Base-by-base conservation (phyloP, 805 yeast species). In the Ogataea nitratoaversa region DNA sequence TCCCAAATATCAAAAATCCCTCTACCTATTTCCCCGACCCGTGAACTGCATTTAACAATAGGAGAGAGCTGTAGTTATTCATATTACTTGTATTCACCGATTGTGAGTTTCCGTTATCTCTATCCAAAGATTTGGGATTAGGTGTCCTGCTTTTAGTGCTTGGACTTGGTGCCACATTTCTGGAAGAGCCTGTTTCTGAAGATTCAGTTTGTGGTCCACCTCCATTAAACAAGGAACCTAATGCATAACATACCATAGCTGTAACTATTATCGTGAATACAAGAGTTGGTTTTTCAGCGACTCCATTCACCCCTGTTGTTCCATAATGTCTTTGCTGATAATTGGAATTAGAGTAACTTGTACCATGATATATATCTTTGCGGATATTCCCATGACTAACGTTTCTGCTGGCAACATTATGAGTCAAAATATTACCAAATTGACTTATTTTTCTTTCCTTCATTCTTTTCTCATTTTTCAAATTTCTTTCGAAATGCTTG, bases 401-500 rank as follows among this genome's bases (percentile, higher is more conserved):
- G 30, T 50, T 47, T 22, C 58, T 43, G 14, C 44, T 37, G 36
- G 48, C 47, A 34, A 59, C 38, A 34, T 56, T 52, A 36, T 57
- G 60, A 12, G 49, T 47, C 23, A 54, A 42, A 3, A 50, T 31
- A 38, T 56, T 56, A 2, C 58, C 55, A 16, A 46, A 44, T 24
- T 50, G 53, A 30, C 49, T 50, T 29, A 54, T 49, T 24, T 49
- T 53, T 30, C 56, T 44, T 31, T 56, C 54, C 32, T 44, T 47
- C 39, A 53, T 45, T 13, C 71, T 50, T 35, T 60, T 59, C 35
- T 69, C 74, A 50, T 63, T 59, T 47, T 66, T 71, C 41, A 79
- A 62, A 43, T 76, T 76, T 36, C 78, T 71, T 23, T 64, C 57
- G 5, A 77, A 61, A 54, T 79, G 84, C 42, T 70, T 69, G 43